These are phyloP conservation scores for Chenopodium formosanum DNA, from an alignment of 148 eudicot species.

Conservation along the genomic window DNA sequence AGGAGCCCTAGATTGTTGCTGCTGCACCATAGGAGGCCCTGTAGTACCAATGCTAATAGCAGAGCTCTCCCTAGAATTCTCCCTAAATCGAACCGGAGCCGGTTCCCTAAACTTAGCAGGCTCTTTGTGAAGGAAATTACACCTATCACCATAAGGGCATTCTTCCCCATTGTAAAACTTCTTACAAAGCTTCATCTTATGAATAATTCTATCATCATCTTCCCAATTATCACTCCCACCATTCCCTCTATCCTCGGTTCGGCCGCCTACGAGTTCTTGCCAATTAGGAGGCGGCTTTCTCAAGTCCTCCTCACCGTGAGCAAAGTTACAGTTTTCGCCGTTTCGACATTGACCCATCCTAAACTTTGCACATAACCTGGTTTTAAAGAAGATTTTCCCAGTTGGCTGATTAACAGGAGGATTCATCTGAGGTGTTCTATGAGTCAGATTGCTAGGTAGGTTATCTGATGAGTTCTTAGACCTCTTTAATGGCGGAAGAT, in stretches of 20 bases:
- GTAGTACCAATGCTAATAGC: conserved; percentile 58
- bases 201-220: conserved; percentile 67
- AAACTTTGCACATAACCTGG: conserved; percentile 72
- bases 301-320: conserved; percentile 80
- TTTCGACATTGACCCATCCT: conserved; percentile 63
- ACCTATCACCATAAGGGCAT: conserved; percentile 89
- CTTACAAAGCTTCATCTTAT: conserved; percentile 79
- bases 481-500: conserved; percentile 49
- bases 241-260: conserved; percentile 48
- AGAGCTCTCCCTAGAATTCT: conserved; percentile 55
- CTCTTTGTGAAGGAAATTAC: conserved; percentile 77
- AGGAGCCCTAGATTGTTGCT: conserved; percentile 26
- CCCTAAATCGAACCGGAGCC: conserved; percentile 33
- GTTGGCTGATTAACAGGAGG: conserved; percentile 49
- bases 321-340: conserved; percentile 81
- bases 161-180: conserved; percentile 90
- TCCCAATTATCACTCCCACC: conserved; percentile 46
- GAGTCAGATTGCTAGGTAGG: conserved; percentile 28
- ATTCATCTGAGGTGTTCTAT: conserved; percentile 39
- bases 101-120: conserved; percentile 44
- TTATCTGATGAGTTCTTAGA: conserved; percentile 39
- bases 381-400: conserved; percentile 73
- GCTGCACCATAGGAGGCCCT: conserved; percentile 38
- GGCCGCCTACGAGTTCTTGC: conserved; percentile 64
- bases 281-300: conserved; percentile 90